A percentile compares a stretch with the other conserved stretches of the same genome.
phyloP scores from a whole-genome alignment of 2,329 filamentous ascomycete species.

The Penicillium sp. region DNA sequence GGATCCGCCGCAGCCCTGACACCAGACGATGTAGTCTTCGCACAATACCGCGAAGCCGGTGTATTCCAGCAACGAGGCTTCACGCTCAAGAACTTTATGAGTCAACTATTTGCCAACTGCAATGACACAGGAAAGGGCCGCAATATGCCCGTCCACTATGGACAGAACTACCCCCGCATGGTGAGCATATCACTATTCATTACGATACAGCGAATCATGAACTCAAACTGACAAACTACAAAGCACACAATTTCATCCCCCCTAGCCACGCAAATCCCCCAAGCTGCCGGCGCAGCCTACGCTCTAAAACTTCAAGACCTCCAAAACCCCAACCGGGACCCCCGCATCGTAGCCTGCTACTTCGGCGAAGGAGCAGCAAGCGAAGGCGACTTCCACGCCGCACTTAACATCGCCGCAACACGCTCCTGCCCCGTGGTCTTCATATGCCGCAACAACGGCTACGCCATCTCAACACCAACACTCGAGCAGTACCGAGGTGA shows the following conservation, averaged over 20 bases:
- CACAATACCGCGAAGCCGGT: conserved; percentile 90
- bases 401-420: conserved; percentile 85
- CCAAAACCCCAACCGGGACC: conserved; percentile 64
- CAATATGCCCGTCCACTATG: conserved; percentile 98
- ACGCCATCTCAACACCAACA: conserved; percentile 84
- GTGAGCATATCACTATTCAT: conserved; percentile 47
- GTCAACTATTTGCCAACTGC: conserved; percentile 83
- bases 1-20: conserved; percentile 79
- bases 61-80: conserved; percentile 89
- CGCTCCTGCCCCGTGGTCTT: conserved; percentile 83
- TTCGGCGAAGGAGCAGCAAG: conserved; percentile 89
- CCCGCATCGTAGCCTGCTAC: conserved; percentile 73
- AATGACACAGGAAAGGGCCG: conserved; percentile 76
- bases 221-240: conserved; percentile 47
- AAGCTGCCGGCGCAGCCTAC: conserved; percentile 82
- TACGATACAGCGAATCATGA: not conserved
- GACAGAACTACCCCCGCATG: conserved; percentile 76
- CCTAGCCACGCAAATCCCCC: conserved; percentile 82
- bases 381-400: conserved; percentile 89
- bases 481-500: conserved; percentile 88
- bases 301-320: conserved; percentile 76
- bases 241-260: conserved; percentile 83
- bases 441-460: conserved; percentile 90
- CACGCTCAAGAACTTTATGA: conserved; percentile 86
- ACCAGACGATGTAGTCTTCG: conserved; percentile 86